Evolutionary conservation across 1,284 basidiomycete species (phyloP), one percentile per base, ranked within the genome.

Genomic region (Apiotrichum gracile): DNA sequence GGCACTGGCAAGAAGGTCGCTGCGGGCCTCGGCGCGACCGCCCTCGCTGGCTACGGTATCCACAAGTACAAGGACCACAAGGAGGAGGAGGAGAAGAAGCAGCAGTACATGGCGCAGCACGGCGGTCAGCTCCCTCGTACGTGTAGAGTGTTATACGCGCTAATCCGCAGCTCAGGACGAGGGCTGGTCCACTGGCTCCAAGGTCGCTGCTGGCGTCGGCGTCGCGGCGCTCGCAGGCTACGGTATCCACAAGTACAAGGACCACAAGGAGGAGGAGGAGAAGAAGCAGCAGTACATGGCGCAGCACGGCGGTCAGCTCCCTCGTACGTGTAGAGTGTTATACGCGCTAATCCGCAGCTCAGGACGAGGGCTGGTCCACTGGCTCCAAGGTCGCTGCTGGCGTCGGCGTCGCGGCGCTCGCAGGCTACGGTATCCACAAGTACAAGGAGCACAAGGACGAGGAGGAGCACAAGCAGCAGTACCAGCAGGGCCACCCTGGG

Each of bases 351-450:
- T n/a, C n/a, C 6, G 10, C 37, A 38, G 37, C n/a, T 9, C 10
- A 46, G 22, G 37, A 35, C 31, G 52, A 42, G 21, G 49, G 49
- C 34, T 55, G 54, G 49, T 51, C 49, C 21, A 55, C 51, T 21
- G 46, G 46, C 35, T 12, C 19, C 26, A 48, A 55, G 49, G 46
- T 51, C 7, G 47, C 47, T 21, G 50, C 42, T 9, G 54, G 34
- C 7, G 37, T 41, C 25, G 50, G 24, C 33, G 48, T 48, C n/a
- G 47, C 38, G 2, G 39, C 25, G 5, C 37, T 33, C 13, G 48
- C 47, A 5, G 52, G 35, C 24, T 39, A n/a, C 19, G 52, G 34
- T 29, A 26, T 41, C 38, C 25, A 49, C 25, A 25, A 49, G 42
- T 44, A 46, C 47, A 42, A 50, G 24, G 29, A 50, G 37, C 33